These are phyloP conservation scores for Blepharisma japonicum DNA, from an alignment of 73 alveolate genomes.

Conservation along the genomic window DNA sequence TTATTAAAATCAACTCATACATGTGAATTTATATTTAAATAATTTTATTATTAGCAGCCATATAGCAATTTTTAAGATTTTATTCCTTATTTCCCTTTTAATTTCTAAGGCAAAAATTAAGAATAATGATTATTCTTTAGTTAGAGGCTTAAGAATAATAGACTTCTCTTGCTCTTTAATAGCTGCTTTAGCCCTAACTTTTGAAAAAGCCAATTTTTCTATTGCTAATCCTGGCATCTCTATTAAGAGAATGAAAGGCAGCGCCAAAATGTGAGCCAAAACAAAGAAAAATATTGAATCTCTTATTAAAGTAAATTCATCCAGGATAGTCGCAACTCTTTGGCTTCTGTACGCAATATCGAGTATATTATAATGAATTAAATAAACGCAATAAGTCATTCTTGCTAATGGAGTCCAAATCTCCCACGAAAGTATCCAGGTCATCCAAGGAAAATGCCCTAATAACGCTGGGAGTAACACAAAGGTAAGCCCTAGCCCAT, in stretches of 20 bases:
- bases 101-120: too few species aligned
- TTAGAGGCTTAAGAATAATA: too few species aligned
- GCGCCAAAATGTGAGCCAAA: background rate
- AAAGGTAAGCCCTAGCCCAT: conserved; percentile 41
- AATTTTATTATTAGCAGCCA: too few species aligned
- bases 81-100: too few species aligned
- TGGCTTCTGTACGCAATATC: background rate
- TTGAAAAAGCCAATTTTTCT: conserved; percentile 4
- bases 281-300: conserved; percentile 12
- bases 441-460: background rate
- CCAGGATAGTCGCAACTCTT: background rate
- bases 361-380: conserved; percentile 34
- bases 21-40: too few species aligned
- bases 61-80: too few species aligned
- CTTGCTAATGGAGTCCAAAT: conserved; percentile 39
- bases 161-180: too few species aligned
- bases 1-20: too few species aligned
- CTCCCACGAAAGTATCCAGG: conserved; percentile 24
- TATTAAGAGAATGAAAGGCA: background rate
- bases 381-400: conserved; percentile 37
- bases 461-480: conserved; percentile 32
- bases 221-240: conserved; percentile 1
- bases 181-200: background rate
- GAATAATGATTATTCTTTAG: too few species aligned
- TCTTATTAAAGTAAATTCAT: conserved; percentile 3